These are phyloP conservation scores for Suillus plorans DNA, from an alignment of 768 basidiomycete genomes.

Conservation along the genomic window DNA sequence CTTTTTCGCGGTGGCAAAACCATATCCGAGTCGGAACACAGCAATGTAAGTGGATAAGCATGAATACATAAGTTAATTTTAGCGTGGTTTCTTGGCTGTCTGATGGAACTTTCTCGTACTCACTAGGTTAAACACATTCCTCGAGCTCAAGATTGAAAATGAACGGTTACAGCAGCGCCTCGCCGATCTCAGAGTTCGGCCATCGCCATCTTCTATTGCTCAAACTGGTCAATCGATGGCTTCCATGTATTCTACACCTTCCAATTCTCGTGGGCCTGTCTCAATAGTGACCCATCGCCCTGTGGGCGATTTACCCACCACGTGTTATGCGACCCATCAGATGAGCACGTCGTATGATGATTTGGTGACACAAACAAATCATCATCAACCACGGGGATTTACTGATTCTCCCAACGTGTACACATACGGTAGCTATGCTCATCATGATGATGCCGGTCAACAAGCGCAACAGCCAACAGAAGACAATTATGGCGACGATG, in stretches of 20 bases:
- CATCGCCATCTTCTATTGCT: slow-evolving; percentile 17
- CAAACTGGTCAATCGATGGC: slow-evolving; percentile 16
- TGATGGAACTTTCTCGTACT: slow-evolving; percentile 2
- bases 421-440: slow-evolving; percentile 15
- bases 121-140: slow-evolving; percentile 62
- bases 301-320: slow-evolving; percentile 13
- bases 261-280: slow-evolving; percentile 24
- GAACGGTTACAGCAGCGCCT: slow-evolving; percentile 70
- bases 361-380: slow-evolving; percentile 12
- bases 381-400: slow-evolving; percentile 9
- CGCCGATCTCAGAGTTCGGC: slow-evolving; percentile 38
- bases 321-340: slow-evolving; percentile 19
- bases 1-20: slow-evolving; percentile 74
- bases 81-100: background rate
- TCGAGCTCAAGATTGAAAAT: slow-evolving; percentile 90
- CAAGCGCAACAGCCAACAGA: slow-evolving; percentile 14
- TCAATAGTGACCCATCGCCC: slow-evolving; percentile 15
- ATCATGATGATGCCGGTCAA: slow-evolving; percentile 2
- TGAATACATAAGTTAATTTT: slow-evolving; percentile 2
- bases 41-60: slow-evolving; percentile 50
- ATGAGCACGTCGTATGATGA: slow-evolving; percentile 16
- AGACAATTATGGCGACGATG: slow-evolving; percentile 51
- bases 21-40: slow-evolving; percentile 72
- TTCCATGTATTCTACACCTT: slow-evolving; percentile 27
- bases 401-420: slow-evolving; percentile 23